Evolutionary conservation across 805 yeast genomes (phyloP).

Genomic region (Myxozyma vanderwaltii): DNA sequence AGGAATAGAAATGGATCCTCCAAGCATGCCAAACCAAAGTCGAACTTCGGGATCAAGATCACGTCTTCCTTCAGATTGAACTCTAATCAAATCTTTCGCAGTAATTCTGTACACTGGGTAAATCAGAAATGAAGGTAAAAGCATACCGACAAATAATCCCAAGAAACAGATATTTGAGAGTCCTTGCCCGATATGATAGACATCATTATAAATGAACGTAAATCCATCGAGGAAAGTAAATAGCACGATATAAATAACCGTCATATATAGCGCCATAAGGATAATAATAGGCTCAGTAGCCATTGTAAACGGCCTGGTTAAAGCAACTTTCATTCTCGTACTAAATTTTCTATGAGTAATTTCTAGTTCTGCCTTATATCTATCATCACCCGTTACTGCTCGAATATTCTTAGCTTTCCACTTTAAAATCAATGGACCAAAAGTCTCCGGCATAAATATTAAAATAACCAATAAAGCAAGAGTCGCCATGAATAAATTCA

Average conservation of each 20-base stretch:
- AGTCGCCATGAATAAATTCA: constrained; percentile 61
- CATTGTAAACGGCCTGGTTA: constrained; percentile 56
- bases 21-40: constrained; percentile 52
- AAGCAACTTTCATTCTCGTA: constrained; percentile 50
- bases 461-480: constrained; percentile 44
- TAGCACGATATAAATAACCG: constrained; percentile 57
- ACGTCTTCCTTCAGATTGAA: constrained; percentile 16
- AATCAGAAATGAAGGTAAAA: constrained; percentile 14
- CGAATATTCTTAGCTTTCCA: constrained; percentile 66
- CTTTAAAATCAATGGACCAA: constrained; percentile 77
- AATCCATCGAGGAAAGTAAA: constrained; percentile 62
- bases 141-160: constrained; percentile 24
- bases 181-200: constrained; percentile 48
- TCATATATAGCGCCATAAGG: constrained; percentile 57
- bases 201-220: constrained; percentile 55
- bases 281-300: constrained; percentile 59
- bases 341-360: constrained; percentile 43
- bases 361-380: constrained; percentile 50
- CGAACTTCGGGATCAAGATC: constrained; percentile 51
- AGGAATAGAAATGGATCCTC: constrained; percentile 52
- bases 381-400: constrained; percentile 44
- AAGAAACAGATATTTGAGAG: constrained; percentile 21
- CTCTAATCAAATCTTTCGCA: constrained; percentile 7
- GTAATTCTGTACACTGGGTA: constrained; percentile 23
- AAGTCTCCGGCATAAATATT: constrained; percentile 76